Base-by-base conservation (phyloP, 148 eudicot genomes). In the Rheum nobile region DNA sequence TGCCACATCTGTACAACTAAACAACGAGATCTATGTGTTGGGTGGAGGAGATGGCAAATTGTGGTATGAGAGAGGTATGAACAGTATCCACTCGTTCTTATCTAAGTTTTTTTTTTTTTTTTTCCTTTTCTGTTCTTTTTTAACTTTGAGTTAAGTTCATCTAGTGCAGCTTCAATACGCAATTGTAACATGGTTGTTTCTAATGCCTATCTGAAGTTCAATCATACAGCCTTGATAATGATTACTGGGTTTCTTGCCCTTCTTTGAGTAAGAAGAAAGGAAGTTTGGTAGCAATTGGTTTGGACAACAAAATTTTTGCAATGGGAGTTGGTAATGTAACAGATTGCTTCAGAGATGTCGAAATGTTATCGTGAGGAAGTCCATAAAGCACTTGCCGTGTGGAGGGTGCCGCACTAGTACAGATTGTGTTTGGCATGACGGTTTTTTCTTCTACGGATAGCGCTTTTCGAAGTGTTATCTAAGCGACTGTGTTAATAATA, bases 61-160 rank as follows among this genome's bases (percentile, higher is more conserved):
- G 13, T 91, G 96, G 88, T 79, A 78, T 81, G 83, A 88, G 74
- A 86, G 88, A 83, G 96, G 96, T 90, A 82, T 46, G 8, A 72
- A 19, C 21, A 75, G 34, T 35, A 67, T 43, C 9, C 16, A 17
- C 31, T 37, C 48, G n/a, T 34, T 32, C 47, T 21, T 14, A 1
- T 43, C 38, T 38, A 13, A 13, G 44, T 16, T 50, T 26, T 6
- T 50, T n/a, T 26, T 50, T 22, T 50, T 19, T n/a, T n/a, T n/a
- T n/a, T n/a, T n/a, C n/a, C 46, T 13, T 43, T 43, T 16, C n/a
- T 67, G 16, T 0, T 38, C 57, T 42, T 55, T 19, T 38, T 24
- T 26, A 2, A 72, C 31, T 12, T 8, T 10, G 16, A 11, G 7
- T 68, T 57, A 12, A 9, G 69, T 59, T 71, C 34, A 17, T 28